phyloP scores from a whole-genome alignment of 805 yeast species.

The Nakazawaea molendinolei region DNA sequence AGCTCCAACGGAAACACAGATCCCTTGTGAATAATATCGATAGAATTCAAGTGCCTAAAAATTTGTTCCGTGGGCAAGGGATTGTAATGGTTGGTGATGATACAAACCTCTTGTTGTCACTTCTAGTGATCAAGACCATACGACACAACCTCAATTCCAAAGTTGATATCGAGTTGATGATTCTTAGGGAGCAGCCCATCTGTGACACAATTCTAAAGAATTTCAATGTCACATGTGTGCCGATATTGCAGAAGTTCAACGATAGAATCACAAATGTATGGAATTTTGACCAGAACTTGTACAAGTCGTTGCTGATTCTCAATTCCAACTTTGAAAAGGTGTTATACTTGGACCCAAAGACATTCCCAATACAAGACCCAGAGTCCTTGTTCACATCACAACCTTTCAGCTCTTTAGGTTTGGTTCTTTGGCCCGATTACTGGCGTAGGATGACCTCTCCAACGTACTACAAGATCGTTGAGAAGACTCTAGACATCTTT shows the following conservation, averaged over 20 bases:
- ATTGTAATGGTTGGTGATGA: constrained; percentile 43
- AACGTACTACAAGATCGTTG: constrained; percentile 34
- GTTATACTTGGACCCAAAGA: constrained; percentile 40
- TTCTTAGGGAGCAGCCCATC: constrained; percentile 67
- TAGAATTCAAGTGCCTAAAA: constrained; percentile 14
- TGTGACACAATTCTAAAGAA: constrained; percentile 57
- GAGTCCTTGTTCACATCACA: constrained; percentile 27
- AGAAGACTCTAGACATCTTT: constrained; percentile 18
- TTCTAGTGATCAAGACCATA: constrained; percentile 32
- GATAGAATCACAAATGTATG: constrained; percentile 37
- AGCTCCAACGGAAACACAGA: neutral
- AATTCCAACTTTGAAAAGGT: constrained; percentile 39
- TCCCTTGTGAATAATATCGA: neutral
- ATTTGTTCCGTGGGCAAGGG: constrained; percentile 34
- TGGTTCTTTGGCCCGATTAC: constrained; percentile 71
- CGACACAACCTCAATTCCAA: constrained; percentile 43
- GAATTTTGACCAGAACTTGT: constrained; percentile 48
- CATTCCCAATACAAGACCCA: constrained; percentile 36
- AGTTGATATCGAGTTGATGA: constrained; percentile 74
- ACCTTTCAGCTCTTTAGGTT: constrained; percentile 41
- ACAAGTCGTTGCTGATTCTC: constrained; percentile 34
- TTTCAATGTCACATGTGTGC: constrained; percentile 60
- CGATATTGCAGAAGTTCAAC: constrained; percentile 59
- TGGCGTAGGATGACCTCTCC: constrained; percentile 71
- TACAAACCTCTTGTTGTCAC: constrained; percentile 32